Evolutionary conservation across 2,329 filamentous ascomycete genomes (phyloP).

Genomic region (Aspergillus cejpii): DNA sequence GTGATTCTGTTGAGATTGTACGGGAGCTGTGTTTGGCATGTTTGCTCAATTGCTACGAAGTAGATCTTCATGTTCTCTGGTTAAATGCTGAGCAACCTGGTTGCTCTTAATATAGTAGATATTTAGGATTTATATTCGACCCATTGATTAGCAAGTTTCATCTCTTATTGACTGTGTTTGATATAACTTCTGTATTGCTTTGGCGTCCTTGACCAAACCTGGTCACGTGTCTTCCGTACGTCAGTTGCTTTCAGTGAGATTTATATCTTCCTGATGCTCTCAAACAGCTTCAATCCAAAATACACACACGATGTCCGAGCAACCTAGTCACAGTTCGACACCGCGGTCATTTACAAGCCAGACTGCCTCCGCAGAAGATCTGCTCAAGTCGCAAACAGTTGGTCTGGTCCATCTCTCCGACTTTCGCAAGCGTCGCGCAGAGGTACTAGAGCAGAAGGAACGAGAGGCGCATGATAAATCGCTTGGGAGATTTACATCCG

Average conservation of each 20-base stretch:
- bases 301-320: conserved; percentile 26
- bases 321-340: conserved; percentile 39
- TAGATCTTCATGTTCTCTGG: not conserved
- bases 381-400: conserved; percentile 78
- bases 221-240: conserved; percentile 13
- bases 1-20: conserved; percentile 15
- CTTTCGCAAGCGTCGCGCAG: conserved; percentile 90
- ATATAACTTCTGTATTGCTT: not conserved
- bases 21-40: conserved; percentile 16
- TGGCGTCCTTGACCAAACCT: not conserved
- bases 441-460: conserved; percentile 87
- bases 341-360: conserved; percentile 62
- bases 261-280: not conserved
- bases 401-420: conserved; percentile 88
- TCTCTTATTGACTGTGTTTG: not conserved
- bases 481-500: conserved; percentile 38
- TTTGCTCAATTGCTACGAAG: conserved; percentile 16
- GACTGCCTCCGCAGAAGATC: conserved; percentile 68
- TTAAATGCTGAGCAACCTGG: not conserved
- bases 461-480: conserved; percentile 65
- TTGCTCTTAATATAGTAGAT: too few relatives aligned
- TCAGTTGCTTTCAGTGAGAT: conserved; percentile 9
- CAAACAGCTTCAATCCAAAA: not conserved
- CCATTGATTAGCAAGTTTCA: too few relatives aligned
- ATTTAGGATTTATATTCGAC: too few relatives aligned